Base-by-base conservation (phyloP, 441 rosid species). In the Corymbia calophylla region DNA sequence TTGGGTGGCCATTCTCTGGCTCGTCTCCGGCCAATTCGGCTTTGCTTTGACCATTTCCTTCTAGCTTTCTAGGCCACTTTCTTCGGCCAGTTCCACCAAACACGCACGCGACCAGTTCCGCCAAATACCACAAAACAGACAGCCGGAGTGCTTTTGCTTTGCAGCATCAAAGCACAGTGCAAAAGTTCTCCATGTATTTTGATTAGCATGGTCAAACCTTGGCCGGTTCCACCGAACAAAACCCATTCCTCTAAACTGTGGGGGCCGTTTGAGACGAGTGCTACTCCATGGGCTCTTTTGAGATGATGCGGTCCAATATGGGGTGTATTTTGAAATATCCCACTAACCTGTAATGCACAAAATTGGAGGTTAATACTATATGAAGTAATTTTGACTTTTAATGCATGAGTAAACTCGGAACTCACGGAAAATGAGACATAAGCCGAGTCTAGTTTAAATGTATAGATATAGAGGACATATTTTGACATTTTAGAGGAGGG, bases 351-450 rank as follows among this genome's bases (percentile, higher is more conserved):
- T 58, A 23, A 23, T 58, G 62, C 14, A 1, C 31, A 60, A 0
- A 6, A 60, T 58, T 58, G 8, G 25, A 58, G 25, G 64, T 58
- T 58, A 2, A 58, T 58, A 29, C 14, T 58, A 58, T 58, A 58
- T 58, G 6, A 58, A 9, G n/a, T 25, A 58, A 13, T 58, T 31
- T 31, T 16, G 23, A 9, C 39, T 31, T 66, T 31, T 11, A 3
- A 60, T 27, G 66, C 16, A 60, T 10, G 66, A 12, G 66, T 12
- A 27, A 27, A 60, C 31, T 60, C 1, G 0, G 31, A 27, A 27
- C 8, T 0, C 6, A 58, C 11, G 9, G 6, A 25, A 6, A 60
- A 14, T 1, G n/a, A 60, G 6, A 5, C 31, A 11, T 5, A 25
- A 60, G 31, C 8, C 0, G 2, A 27, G 5, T 1, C 12, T 60